Base-by-base conservation (phyloP, 1,284 basidiomycete species). In the Mycosarcoma mackinlayi region DNA sequence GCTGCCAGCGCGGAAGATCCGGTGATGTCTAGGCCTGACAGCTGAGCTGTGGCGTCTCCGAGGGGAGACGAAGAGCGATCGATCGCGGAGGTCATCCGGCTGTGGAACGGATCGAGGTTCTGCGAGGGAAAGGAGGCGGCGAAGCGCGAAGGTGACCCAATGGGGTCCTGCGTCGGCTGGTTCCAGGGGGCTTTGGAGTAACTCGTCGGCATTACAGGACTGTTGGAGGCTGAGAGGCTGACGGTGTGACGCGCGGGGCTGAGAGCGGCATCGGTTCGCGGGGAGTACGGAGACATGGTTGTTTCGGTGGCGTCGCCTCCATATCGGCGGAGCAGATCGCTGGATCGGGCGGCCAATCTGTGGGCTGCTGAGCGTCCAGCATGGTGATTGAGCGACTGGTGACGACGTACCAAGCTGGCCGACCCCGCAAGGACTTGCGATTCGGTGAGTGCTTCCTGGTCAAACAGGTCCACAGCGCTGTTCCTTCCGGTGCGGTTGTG, bases 331-430 rank as follows among this genome's bases (percentile, higher is more conserved):
- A 56, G 54, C 11, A 63, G 40, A 23, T 62, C 58, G 9, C 50
- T 57, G 4, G 63, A 71, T n/a, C 57, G 56, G n/a, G 68, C 40
- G 8, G 60, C 53, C 18, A 70, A 45, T 1, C 73, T 65, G 10
- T 59, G 31, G 5, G 53, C 70, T 11, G 62, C 48, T 10, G 52
- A 23, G 14, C 66, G 65, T 23, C 70, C 70, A 3, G 61, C 45
- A 35, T 66, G 52, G 27, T 75, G 69, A 34, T 77, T 77, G 63
- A 77, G 71, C n/a, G 75, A 77, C 47, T 77, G 75, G 37, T 73
- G 75, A 23, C 75, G 60, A 21, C 75, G 68, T 1, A 76, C 42
- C 11, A 68, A 50, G 41, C 52, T 45, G 16, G 55, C n/a, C 10
- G 58, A 61, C 31, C 52, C 49, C 9, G 25, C 40, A 13, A 61